Evolutionary conservation across 106 monocot genomes (phyloP).

Genomic region (Dendrobium nobile): DNA sequence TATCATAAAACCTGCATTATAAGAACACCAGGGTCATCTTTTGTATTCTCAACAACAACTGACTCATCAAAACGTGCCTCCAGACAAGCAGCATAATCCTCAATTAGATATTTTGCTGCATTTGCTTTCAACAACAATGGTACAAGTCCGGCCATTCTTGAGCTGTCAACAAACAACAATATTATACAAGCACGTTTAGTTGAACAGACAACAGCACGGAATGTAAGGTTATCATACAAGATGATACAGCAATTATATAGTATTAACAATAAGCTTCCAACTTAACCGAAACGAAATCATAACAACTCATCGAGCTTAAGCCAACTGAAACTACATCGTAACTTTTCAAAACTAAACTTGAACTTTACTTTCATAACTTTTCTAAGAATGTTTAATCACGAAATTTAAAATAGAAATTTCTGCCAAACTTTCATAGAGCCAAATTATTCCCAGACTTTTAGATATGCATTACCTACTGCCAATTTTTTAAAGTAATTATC

Average conservation of each 20-base stretch:
- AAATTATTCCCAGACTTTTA: not conserved
- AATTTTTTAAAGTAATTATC: too few species aligned
- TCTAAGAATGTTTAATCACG: not conserved
- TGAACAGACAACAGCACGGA: not conserved
- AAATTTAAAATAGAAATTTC: not conserved
- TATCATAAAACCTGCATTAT: slow-evolving; percentile 66
- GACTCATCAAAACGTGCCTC: slow-evolving; percentile 86
- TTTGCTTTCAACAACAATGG: slow-evolving; percentile 74
- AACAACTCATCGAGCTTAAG: not conserved
- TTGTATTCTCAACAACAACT: slow-evolving; percentile 51
- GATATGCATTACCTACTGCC: too few species aligned
- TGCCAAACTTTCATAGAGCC: not conserved
- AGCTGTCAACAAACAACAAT: slow-evolving; percentile 34
- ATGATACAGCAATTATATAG: not conserved
- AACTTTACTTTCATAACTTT: not conserved
- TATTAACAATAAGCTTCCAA: not conserved
- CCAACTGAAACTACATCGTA: not conserved
- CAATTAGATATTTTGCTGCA: slow-evolving; percentile 57
- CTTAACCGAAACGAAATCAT: not conserved
- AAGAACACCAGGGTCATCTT: slow-evolving; percentile 84
- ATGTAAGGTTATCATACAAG: not conserved
- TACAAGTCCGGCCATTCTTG: slow-evolving; percentile 77
- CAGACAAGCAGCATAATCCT: slow-evolving; percentile 87
- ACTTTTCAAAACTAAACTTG: not conserved
- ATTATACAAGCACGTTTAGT: not conserved